These are phyloP conservation scores for Gastrolobium bilobum DNA, from an alignment of 306 rosid genomes.

Conservation along the genomic window DNA sequence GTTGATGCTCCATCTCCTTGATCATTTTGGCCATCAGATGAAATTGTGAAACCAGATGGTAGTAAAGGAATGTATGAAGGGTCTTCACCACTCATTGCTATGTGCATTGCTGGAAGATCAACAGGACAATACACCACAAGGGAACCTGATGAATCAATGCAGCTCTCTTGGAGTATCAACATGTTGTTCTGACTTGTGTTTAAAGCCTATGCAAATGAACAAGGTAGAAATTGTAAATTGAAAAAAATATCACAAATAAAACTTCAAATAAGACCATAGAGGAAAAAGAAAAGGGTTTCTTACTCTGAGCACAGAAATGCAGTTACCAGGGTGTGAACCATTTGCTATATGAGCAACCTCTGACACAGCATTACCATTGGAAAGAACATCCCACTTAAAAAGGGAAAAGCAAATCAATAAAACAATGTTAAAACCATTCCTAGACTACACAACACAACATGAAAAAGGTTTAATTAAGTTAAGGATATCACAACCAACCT, in stretches of 20 bases:
- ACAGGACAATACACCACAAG: conserved; percentile 88
- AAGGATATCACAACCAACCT: conserved; percentile 62
- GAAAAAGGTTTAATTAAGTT: not conserved
- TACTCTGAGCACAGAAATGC: conserved; percentile 92
- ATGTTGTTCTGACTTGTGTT: conserved; percentile 92
- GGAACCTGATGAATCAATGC: conserved; percentile 90
- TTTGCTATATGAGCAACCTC: conserved; percentile 97
- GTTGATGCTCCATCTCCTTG: conserved; percentile 69
- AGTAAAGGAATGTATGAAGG: conserved; percentile 85
- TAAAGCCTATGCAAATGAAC: conserved; percentile 58
- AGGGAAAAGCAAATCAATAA: not conserved
- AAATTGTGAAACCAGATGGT: conserved; percentile 86
- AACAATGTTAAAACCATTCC: not conserved
- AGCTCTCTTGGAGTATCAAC: conserved; percentile 96
- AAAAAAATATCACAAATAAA: no score
- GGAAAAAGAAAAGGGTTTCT: conserved; percentile 7
- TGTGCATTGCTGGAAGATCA: conserved; percentile 82
- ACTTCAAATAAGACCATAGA: not conserved
- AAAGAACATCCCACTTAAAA: conserved; percentile 94
- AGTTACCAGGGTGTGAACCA: conserved; percentile 92
- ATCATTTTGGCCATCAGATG: conserved; percentile 67
- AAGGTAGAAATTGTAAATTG: not conserved
- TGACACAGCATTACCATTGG: conserved; percentile 82
- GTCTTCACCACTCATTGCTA: conserved; percentile 96
- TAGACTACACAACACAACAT: not conserved